These are phyloP conservation scores for Narthecium ossifragum DNA, from an alignment of 106 monocot species.

Conservation along the genomic window DNA sequence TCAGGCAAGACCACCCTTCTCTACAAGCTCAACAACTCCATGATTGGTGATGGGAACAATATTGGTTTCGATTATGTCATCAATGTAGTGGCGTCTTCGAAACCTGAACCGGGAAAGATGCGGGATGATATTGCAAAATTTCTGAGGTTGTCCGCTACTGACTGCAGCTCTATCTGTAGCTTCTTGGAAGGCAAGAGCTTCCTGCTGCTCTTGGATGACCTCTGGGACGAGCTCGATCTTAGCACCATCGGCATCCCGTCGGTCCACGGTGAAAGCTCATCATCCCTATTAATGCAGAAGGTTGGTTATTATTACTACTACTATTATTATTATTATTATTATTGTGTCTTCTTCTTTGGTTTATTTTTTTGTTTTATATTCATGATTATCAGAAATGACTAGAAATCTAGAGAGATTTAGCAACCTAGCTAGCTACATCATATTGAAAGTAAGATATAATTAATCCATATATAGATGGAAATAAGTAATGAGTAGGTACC, in stretches of 20 bases:
- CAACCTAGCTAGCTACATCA: no score
- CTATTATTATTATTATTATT: no score
- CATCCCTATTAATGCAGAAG: no score
- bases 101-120: not conserved
- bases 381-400: no score
- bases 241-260: not conserved
- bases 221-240: slow-evolving; percentile 8
- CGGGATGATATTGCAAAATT: not conserved
- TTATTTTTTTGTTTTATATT: no score
- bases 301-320: no score
- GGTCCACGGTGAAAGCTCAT: not conserved
- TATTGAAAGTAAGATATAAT: no score
- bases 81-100: not conserved
- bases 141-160: not conserved
- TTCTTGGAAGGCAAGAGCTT: slow-evolving; percentile 8
- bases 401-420: no score
- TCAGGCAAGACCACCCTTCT: slow-evolving; percentile 15
- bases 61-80: slow-evolving; percentile 1
- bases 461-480: no score
- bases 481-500: no score
- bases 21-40: not conserved
- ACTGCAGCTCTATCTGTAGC: not conserved
- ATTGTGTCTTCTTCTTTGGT: no score
- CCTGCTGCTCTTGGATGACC: slow-evolving; percentile 18
- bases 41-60: not conserved